phyloP scores from a whole-genome alignment of 805 yeast genomes.

The Saccharomycopsis guyanensis region DNA sequence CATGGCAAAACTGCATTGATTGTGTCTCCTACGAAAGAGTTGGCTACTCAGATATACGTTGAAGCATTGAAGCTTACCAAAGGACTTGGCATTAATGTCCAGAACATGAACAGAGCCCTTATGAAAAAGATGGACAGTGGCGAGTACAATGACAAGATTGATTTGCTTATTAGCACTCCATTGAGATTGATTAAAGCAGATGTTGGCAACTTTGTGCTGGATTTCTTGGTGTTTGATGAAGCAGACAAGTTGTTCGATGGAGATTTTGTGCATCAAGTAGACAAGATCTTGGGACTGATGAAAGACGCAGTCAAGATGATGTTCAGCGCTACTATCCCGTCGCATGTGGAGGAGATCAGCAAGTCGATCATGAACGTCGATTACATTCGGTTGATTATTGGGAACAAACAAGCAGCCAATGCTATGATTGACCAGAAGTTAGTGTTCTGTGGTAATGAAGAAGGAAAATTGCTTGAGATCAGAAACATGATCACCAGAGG shows the following conservation, averaged over 20 bases:
- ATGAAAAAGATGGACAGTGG: slow-evolving; percentile 55
- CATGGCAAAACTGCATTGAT: slow-evolving; percentile 39
- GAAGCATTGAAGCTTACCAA: slow-evolving; percentile 52
- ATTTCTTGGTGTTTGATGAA: slow-evolving; percentile 84
- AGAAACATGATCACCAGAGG: slow-evolving; percentile 81
- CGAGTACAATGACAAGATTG: slow-evolving; percentile 45
- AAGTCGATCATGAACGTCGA: slow-evolving; percentile 68
- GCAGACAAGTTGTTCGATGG: slow-evolving; percentile 90
- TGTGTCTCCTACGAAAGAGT: slow-evolving; percentile 90
- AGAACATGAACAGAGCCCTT: slow-evolving; percentile 62
- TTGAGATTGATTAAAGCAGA: slow-evolving; percentile 71
- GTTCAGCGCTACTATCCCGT: slow-evolving; percentile 93
- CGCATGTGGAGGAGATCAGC: slow-evolving; percentile 86
- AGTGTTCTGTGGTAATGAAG: slow-evolving; percentile 85
- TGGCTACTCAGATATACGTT: slow-evolving; percentile 76
- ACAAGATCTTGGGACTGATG: slow-evolving; percentile 55
- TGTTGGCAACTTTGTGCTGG: slow-evolving; percentile 75
- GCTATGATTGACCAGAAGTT: slow-evolving; percentile 73
- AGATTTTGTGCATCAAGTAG: slow-evolving; percentile 86
- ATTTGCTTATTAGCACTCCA: slow-evolving; percentile 82
- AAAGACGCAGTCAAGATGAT: slow-evolving; percentile 50
- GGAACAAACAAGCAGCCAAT: slow-evolving; percentile 91
- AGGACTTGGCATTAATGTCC: slow-evolving; percentile 49
- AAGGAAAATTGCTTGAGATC: slow-evolving; percentile 88
- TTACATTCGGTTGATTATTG: slow-evolving; percentile 81